Conservation (phyloP, 352 stramenopile species). For the Pythium biforme region DNA sequence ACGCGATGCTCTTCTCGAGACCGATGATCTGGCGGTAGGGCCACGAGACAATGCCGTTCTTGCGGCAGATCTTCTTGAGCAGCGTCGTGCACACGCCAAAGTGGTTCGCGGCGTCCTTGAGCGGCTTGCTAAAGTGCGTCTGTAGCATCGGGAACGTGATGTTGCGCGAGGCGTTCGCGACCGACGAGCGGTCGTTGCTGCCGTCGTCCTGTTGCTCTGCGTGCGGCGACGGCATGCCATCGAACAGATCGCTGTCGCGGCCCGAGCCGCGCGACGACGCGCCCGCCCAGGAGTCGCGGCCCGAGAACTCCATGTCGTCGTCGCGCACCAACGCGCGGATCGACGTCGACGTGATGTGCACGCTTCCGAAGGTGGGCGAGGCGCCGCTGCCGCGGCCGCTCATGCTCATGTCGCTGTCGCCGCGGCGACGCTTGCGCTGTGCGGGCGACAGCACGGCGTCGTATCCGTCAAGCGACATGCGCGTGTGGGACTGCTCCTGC, state of each 20-base stretch:
- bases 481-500: not conserved
- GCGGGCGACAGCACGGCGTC: constrained; percentile 18
- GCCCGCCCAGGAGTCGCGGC: constrained; percentile 15
- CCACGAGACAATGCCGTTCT: constrained; percentile 76
- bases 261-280: constrained; percentile 13
- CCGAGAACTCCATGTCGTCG: constrained; percentile 8
- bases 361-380: constrained; percentile 4
- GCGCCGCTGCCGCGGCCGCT: constrained; percentile 1
- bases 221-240: not conserved
- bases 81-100: constrained; percentile 87
- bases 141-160: constrained; percentile 81
- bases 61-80: constrained; percentile 84
- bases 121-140: constrained; percentile 78
- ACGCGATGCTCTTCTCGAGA: constrained; percentile 81
- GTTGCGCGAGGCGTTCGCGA: constrained; percentile 44
- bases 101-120: constrained; percentile 65
- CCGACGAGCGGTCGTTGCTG: constrained; percentile 1
- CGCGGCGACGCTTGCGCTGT: constrained; percentile 18
- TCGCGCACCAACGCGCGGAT: constrained; percentile 15
- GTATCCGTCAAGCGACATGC: constrained; percentile 2
- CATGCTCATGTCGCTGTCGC: constrained; percentile 20
- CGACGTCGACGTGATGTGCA: constrained; percentile 19
- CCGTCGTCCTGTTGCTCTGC: not conserved
- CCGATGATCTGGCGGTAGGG: constrained; percentile 84
- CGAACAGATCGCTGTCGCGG: constrained; percentile 18